phyloP scores from a whole-genome alignment of 306 rosid genomes.

The Cicer chorassanicum region DNA sequence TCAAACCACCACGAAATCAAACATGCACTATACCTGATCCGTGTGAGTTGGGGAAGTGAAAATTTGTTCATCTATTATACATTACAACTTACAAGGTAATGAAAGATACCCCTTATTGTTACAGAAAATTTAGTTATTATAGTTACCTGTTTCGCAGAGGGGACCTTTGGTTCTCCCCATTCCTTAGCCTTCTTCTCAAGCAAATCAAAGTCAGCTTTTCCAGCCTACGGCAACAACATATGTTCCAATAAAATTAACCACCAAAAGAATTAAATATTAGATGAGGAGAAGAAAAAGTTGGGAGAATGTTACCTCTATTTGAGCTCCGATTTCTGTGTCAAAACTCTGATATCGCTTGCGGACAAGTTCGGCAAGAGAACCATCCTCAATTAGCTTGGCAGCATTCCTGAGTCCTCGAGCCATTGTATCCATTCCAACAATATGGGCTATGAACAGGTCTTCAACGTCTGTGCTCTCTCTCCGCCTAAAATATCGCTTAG shows the following conservation, averaged over 20 bases:
- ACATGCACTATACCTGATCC: background rate
- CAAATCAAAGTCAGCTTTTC: constrained; percentile 86
- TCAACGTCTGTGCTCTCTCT: constrained; percentile 98
- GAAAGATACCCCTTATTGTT: background rate
- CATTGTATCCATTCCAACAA: constrained; percentile 86
- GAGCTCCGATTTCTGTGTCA: constrained; percentile 78
- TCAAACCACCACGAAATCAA: too few relatives aligned
- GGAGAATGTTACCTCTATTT: constrained; percentile 66
- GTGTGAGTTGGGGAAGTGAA: background rate
- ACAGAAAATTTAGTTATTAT: background rate
- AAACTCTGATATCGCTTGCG: constrained; percentile 81
- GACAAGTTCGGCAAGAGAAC: constrained; percentile 82
- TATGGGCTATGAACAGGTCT: constrained; percentile 92
- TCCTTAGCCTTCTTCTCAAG: constrained; percentile 86
- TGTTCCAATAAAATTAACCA: constrained; percentile 40
- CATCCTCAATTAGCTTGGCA: constrained; percentile 84
- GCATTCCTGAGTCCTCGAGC: constrained; percentile 91
- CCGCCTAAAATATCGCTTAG: constrained; percentile 56
- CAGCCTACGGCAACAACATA: constrained; percentile 65
- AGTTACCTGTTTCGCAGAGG: constrained; percentile 94
- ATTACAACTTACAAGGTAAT: background rate
- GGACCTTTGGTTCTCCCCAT: constrained; percentile 90
- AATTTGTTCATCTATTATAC: background rate
- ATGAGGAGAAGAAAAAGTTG: background rate
- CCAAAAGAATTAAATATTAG: constrained; percentile 19